Evolutionary conservation across 495 filamentous ascomycete genomes (phyloP).

Genomic region (Podospora pseudoanserina): DNA sequence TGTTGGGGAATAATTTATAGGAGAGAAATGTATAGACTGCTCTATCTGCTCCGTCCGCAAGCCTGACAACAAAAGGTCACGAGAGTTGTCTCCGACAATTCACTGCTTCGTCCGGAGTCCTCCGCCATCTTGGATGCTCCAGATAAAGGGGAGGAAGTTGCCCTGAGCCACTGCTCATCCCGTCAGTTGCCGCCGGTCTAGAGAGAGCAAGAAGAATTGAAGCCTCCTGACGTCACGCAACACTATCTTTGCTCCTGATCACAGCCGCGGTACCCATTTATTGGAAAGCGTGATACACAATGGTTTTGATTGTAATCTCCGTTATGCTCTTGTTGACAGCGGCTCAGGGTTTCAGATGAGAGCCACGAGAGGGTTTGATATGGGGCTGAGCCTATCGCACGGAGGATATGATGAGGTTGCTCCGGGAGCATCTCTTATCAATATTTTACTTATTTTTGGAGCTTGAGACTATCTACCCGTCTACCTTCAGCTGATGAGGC

Average conservation of each 20-base stretch:
- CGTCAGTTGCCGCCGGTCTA: background rate
- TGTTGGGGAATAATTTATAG: background rate
- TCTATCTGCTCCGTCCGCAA: background rate
- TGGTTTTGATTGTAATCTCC: constrained; percentile 2
- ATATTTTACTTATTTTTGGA: background rate
- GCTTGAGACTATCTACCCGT: background rate
- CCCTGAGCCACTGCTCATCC: background rate
- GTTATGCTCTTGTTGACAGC: background rate
- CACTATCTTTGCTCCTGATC: background rate
- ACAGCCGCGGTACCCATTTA: background rate
- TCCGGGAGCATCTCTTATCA: background rate
- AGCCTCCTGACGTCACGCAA: constrained; percentile 7
- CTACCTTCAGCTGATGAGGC: background rate
- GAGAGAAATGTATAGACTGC: background rate
- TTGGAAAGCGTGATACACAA: background rate
- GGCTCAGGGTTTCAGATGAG: background rate
- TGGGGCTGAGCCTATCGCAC: background rate
- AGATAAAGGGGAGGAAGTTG: background rate
- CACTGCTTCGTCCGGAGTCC: background rate
- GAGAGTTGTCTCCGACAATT: background rate
- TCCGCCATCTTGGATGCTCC: background rate
- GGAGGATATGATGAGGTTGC: background rate
- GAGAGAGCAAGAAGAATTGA: background rate
- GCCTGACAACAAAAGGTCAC: background rate
- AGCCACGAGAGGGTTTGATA: background rate